phyloP scores from a whole-genome alignment of 495 filamentous ascomycete genomes.

The Podospora bellae-mahoneyi region DNA sequence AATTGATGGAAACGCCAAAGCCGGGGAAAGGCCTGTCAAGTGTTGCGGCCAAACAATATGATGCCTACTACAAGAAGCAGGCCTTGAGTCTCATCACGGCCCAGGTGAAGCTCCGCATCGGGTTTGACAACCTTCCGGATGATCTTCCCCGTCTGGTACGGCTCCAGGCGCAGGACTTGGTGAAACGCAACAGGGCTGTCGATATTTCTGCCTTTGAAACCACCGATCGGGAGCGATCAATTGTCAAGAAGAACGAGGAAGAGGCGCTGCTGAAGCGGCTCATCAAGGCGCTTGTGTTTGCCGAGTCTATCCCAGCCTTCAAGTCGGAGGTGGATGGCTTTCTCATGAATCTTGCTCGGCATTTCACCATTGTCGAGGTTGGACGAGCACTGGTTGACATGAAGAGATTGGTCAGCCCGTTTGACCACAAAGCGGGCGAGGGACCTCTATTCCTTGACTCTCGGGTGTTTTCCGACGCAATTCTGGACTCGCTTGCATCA shows the following conservation, averaged over 20 bases:
- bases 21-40: slow-evolving; percentile 35
- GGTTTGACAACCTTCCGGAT: slow-evolving; percentile 81
- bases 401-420: slow-evolving; percentile 67
- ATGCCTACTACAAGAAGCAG: slow-evolving; percentile 88
- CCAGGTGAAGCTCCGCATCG: slow-evolving; percentile 85
- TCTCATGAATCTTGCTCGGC: slow-evolving; percentile 74
- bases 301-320: slow-evolving; percentile 77
- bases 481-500: slow-evolving; percentile 82
- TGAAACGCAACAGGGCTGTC: slow-evolving; percentile 61
- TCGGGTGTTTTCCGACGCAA: slow-evolving; percentile 79
- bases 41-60: slow-evolving; percentile 57
- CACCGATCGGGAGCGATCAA: slow-evolving; percentile 75
- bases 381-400: slow-evolving; percentile 72
- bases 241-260: slow-evolving; percentile 79
- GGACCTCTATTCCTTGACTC: slow-evolving; percentile 82
- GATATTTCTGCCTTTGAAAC: slow-evolving; percentile 61
- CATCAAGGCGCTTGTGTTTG: slow-evolving; percentile 82
- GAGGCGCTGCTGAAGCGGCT: slow-evolving; percentile 78
- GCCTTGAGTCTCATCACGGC: slow-evolving; percentile 80
- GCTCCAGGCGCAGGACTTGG: slow-evolving; percentile 81
- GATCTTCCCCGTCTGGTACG: slow-evolving; percentile 81
- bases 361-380: slow-evolving; percentile 90
- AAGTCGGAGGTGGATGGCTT: slow-evolving; percentile 67
- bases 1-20: slow-evolving; percentile 75
- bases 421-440: slow-evolving; percentile 80